phyloP scores from a whole-genome alignment of 2,329 filamentous ascomycete genomes.

The Keithomyces neogunnii region DNA sequence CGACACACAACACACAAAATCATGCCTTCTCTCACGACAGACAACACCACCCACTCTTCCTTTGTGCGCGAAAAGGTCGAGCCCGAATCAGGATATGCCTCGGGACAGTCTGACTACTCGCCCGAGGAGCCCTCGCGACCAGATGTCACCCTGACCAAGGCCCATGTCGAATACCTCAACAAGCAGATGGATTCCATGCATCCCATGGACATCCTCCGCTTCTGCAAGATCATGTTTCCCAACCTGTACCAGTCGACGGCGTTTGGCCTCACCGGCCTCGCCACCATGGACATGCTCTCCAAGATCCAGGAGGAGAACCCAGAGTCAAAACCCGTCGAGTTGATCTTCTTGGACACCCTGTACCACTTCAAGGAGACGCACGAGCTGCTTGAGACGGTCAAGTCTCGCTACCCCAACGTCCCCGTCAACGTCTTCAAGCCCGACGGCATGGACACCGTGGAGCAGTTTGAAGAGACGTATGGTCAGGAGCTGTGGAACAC shows the following conservation, averaged over 20 bases:
- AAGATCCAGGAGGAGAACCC: constrained; percentile 60
- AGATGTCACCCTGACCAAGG: constrained; percentile 74
- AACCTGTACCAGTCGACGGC: constrained; percentile 82
- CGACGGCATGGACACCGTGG: constrained; percentile 59
- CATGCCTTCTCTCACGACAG: constrained; percentile 17
- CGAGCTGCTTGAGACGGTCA: constrained; percentile 64
- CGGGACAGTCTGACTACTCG: constrained; percentile 33
- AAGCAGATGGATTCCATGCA: constrained; percentile 78
- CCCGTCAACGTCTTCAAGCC: constrained; percentile 88
- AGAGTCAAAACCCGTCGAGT: constrained; percentile 49
- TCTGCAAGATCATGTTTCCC: constrained; percentile 85
- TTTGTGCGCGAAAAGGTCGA: constrained; percentile 35
- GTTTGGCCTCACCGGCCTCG: constrained; percentile 73
- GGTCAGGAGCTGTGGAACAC: constrained; percentile 78
- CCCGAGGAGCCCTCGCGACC: constrained; percentile 43
- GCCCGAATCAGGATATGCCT: constrained; percentile 79
- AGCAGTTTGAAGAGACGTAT: constrained; percentile 74
- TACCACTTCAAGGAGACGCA: constrained; percentile 77
- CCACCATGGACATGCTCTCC: constrained; percentile 77
- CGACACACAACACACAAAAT: background rate
- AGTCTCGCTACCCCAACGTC: constrained; percentile 66
- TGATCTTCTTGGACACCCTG: constrained; percentile 77
- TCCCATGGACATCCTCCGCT: constrained; percentile 83
- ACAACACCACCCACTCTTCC: constrained; percentile 30
- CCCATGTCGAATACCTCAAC: constrained; percentile 88